Conservation (phyloP, 2,329 filamentous ascomycete genomes). For the Sarocladiaceae sp. region DNA sequence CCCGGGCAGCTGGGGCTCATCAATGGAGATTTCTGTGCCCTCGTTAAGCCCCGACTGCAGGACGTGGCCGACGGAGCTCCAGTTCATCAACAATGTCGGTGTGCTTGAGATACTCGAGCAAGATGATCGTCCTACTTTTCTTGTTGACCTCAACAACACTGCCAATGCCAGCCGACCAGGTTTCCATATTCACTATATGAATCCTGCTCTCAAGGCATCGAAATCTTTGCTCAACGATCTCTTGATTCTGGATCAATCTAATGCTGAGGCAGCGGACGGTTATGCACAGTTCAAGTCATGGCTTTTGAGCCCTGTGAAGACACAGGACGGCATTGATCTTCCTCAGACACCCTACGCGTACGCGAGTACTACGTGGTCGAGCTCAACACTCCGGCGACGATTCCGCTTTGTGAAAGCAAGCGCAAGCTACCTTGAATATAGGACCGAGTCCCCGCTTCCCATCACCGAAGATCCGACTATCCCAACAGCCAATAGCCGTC, state of each 20-base stretch:
- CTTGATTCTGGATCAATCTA: conserved; percentile 46
- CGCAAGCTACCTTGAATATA: conserved; percentile 25
- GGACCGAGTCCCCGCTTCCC: conserved; percentile 34
- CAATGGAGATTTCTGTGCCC: conserved; percentile 47
- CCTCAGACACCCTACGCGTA: conserved; percentile 54
- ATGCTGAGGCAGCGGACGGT: conserved; percentile 37
- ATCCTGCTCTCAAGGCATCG: conserved; percentile 40
- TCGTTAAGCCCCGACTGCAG: conserved; percentile 45
- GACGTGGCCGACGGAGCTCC: conserved; percentile 8
- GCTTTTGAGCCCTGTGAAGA: conserved; percentile 53
- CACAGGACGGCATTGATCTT: conserved; percentile 48
- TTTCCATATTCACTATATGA: conserved; percentile 64
- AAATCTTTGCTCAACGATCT: conserved; percentile 27
- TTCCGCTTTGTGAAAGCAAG: conserved; percentile 65
- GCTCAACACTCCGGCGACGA: conserved; percentile 63
- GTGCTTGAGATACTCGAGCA: conserved; percentile 71
- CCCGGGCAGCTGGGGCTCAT: conserved; percentile 49
- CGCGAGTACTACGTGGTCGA: conserved; percentile 65
- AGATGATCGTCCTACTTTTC: conserved; percentile 72
- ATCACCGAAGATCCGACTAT: conserved; percentile 31
- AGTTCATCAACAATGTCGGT: conserved; percentile 39
- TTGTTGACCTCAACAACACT: conserved; percentile 62
- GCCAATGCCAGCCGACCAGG: conserved; percentile 49
- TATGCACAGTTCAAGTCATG: conserved; percentile 66
- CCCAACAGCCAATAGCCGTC: conserved; percentile 25